These are phyloP conservation scores for Ascosphaera aggregata DNA, from an alignment of 2,329 filamentous ascomycete species.

Conservation along the genomic window DNA sequence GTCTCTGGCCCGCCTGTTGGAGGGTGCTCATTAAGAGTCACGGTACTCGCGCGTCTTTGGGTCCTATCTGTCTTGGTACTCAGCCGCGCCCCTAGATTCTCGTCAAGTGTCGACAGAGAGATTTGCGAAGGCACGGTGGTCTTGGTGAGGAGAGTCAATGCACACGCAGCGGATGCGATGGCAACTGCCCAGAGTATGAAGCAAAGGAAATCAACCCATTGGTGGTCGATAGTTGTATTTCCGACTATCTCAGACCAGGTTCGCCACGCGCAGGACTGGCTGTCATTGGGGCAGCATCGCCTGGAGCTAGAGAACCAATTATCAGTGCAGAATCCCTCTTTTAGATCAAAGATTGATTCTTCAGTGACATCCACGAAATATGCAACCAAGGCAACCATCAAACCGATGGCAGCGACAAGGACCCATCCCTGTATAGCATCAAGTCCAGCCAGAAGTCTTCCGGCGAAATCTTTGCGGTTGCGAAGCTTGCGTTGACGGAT, in stretches of 20 bases:
- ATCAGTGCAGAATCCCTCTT: slow-evolving; percentile 59
- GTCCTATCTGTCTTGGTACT: slow-evolving; percentile 7
- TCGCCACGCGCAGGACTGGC: slow-evolving; percentile 34
- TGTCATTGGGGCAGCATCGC: slow-evolving; percentile 33
- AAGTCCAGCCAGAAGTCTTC: slow-evolving; percentile 51
- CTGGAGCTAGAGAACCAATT: slow-evolving; percentile 55
- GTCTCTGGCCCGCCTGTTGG: not conserved
- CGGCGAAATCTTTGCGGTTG: slow-evolving; percentile 59
- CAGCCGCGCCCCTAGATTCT: slow-evolving; percentile 58
- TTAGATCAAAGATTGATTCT: slow-evolving; percentile 66
- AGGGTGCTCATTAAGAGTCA: not conserved
- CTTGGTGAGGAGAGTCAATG: slow-evolving; percentile 71
- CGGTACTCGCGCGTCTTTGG: not conserved
- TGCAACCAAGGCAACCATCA: slow-evolving; percentile 61
- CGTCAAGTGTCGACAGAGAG: slow-evolving; percentile 69
- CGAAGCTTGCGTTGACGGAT: slow-evolving; percentile 68
- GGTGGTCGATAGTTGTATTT: slow-evolving; percentile 22
- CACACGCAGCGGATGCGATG: slow-evolving; percentile 49
- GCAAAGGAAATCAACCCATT: slow-evolving; percentile 53
- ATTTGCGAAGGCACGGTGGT: slow-evolving; percentile 80
- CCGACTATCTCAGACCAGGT: slow-evolving; percentile 42
- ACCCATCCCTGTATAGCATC: slow-evolving; percentile 91
- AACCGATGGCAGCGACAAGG: slow-evolving; percentile 70
- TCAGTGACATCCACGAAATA: slow-evolving; percentile 82
- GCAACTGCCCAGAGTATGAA: slow-evolving; percentile 50